phyloP scores from a whole-genome alignment of 805 yeast genomes.

The Wickerhamiella lipophila region DNA sequence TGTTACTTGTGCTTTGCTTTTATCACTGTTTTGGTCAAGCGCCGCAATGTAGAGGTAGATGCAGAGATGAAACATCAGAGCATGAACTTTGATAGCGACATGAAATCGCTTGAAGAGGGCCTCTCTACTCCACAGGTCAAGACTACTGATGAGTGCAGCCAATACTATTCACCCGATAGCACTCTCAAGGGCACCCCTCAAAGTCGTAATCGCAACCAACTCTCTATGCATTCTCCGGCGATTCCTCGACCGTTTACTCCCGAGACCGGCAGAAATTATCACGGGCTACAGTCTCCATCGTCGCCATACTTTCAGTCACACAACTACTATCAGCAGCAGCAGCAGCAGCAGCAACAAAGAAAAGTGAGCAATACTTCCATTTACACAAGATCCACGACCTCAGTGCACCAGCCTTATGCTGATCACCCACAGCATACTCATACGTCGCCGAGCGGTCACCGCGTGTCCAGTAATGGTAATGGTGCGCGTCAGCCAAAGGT shows the following conservation, averaged over 20 bases:
- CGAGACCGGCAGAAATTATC: not conserved
- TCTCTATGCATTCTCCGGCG: not conserved
- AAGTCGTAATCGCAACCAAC: not conserved
- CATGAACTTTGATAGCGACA: conserved; percentile 2
- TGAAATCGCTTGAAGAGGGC: not conserved
- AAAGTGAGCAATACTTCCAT: not conserved
- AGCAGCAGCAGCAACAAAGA: not conserved
- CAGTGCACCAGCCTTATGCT: not conserved
- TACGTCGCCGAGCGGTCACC: not conserved
- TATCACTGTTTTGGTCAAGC: conserved; percentile 8
- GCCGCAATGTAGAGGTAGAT: conserved; percentile 6
- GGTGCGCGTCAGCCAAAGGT: not conserved
- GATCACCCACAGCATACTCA: not conserved
- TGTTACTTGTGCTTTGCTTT: conserved; percentile 7
- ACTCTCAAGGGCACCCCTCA: conserved; percentile 4
- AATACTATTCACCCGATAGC: not conserved
- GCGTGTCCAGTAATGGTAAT: not conserved
- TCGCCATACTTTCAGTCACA: not conserved
- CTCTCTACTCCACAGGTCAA: conserved; percentile 3
- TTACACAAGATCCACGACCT: not conserved
- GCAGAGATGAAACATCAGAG: not conserved
- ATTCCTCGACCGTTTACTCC: conserved; percentile 1
- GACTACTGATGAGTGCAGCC: not conserved
- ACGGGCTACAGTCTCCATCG: not conserved
- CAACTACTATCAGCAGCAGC: not conserved